These are phyloP conservation scores for Rosa multiflora DNA, from an alignment of 306 rosid species.

Conservation along the genomic window DNA sequence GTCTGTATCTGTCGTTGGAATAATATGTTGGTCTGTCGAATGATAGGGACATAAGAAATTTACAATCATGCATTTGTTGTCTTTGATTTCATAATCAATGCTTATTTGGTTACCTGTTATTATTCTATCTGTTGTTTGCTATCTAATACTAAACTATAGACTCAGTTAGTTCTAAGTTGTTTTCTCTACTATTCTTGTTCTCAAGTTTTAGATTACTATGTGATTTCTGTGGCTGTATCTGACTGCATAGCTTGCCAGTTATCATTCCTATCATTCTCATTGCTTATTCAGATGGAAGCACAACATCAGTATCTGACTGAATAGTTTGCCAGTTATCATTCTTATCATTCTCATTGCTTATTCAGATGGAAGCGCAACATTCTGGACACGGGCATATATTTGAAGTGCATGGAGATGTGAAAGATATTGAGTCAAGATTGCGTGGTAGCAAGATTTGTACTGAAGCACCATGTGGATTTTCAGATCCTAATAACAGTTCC, in stretches of 20 bases:
- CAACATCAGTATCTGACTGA: constrained; percentile 14
- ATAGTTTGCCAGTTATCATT: neutral
- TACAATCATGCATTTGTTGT: neutral
- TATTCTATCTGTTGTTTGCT: neutral
- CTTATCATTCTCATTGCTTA: neutral
- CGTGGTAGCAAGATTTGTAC: constrained; percentile 51
- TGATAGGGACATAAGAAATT: neutral
- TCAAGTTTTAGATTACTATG: neutral
- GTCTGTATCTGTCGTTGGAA: neutral
- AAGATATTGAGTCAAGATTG: constrained; percentile 26
- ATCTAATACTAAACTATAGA: neutral
- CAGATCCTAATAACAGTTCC: constrained; percentile 45
- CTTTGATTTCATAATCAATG: neutral
- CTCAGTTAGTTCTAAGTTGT: neutral
- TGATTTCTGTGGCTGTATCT: neutral
- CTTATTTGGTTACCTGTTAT: neutral
- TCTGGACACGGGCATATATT: constrained; percentile 38
- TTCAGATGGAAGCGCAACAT: constrained; percentile 57
- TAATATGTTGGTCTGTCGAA: neutral
- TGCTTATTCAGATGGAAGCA: constrained; percentile 51
- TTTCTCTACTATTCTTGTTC: neutral
- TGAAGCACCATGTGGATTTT: constrained; percentile 57
- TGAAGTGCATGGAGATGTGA: constrained; percentile 46
- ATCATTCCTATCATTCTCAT: neutral
- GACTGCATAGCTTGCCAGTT: neutral